phyloP scores from a whole-genome alignment of 139 green algal species.

The Closterium sp. region DNA sequence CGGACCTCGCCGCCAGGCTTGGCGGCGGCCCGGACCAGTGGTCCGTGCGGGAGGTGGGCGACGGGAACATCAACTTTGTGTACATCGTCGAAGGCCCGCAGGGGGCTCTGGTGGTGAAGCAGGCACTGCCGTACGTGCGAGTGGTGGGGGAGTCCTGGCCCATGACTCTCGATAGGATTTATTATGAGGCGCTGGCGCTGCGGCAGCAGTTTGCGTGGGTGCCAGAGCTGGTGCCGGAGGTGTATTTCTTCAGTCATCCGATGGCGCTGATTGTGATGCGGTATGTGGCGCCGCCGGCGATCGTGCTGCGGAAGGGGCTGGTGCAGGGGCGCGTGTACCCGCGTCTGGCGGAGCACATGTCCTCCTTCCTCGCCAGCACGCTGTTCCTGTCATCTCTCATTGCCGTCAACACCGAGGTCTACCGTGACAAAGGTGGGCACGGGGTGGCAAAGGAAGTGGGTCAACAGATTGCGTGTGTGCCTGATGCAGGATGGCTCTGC shows the following conservation, averaged over 20 bases:
- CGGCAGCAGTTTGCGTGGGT: slow-evolving; percentile 43
- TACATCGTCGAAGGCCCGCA: slow-evolving; percentile 84
- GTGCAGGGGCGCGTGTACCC: slow-evolving; percentile 68
- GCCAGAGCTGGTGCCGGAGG: slow-evolving; percentile 78
- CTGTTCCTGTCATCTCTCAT: slow-evolving; percentile 86
- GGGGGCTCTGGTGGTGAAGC: slow-evolving; percentile 47
- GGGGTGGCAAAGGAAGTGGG: too few relatives aligned
- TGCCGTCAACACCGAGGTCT: slow-evolving; percentile 9
- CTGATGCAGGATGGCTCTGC: too few relatives aligned
- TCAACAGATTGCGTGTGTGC: too few relatives aligned
- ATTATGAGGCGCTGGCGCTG: slow-evolving; percentile 52
- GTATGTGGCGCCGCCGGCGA: slow-evolving; percentile 81
- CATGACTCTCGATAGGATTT: slow-evolving; percentile 73
- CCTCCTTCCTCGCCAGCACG: slow-evolving; percentile 63
- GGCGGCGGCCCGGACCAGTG: slow-evolving; percentile 39
- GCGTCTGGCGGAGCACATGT: slow-evolving; percentile 69
- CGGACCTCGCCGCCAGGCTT: slow-evolving; percentile 30
- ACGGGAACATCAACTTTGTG: slow-evolving; percentile 99
- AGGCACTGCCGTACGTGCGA: slow-evolving; percentile 85
- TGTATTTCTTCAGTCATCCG: slow-evolving; percentile 21
- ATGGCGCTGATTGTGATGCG: slow-evolving; percentile 58
- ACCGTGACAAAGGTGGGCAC: neutral
- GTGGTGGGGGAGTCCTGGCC: slow-evolving; percentile 89
- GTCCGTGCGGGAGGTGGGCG: slow-evolving; percentile 78
- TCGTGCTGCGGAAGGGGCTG: slow-evolving; percentile 79